Evolutionary conservation across 2,329 filamentous ascomycete species (phyloP), one percentile per base, ranked within the genome.

Genomic region (Talaromyces funiculosus): DNA sequence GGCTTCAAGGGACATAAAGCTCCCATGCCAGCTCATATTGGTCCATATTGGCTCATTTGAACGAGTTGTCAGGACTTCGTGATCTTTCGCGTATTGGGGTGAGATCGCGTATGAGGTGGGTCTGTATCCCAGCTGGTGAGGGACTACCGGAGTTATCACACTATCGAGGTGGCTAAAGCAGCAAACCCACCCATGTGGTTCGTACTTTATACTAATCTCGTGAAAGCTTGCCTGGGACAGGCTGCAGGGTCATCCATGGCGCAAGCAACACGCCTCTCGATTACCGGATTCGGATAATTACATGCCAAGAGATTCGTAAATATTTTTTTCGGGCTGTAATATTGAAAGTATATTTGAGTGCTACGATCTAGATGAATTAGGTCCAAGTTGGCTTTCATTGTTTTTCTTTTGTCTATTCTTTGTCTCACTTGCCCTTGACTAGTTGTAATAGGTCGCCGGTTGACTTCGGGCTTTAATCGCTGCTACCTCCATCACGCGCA

Each of bases 401-500:
- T 31, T 16, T 33, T 37, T 37, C 14, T 6, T 38, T 38, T n/a
- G 18, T 18, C 37, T 38, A n/a, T 7, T 16, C 35, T 16, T 16
- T n/a, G 4, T 38, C 37, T 38, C 1, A 18, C 18, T n/a, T 38
- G 37, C 2, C 18, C 18, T 4, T 38, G 18, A 16, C 37, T 38
- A 38, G 16, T 38, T 38, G 37, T 38, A 38, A 38, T 38, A 38
- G 37, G 18, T 3, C 16, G 37, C 37, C 16, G 38, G 18, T 42
- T 42, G 38, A 22, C 3, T 18, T 22, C 18, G 18, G 18, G 18
- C 38, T 42, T 42, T 42, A 8, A 22, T 18, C 6, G 16, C 37
- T 38, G 37, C 37, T 38, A 8, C 12, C 37, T 38, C 37, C 37
- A 38, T 38, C 37, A 38, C 37, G 37, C 37, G 37, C 7, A 78